Evolutionary conservation across 495 filamentous ascomycete genomes (phyloP).

Genomic region (Penicillium dipodomyicola): DNA sequence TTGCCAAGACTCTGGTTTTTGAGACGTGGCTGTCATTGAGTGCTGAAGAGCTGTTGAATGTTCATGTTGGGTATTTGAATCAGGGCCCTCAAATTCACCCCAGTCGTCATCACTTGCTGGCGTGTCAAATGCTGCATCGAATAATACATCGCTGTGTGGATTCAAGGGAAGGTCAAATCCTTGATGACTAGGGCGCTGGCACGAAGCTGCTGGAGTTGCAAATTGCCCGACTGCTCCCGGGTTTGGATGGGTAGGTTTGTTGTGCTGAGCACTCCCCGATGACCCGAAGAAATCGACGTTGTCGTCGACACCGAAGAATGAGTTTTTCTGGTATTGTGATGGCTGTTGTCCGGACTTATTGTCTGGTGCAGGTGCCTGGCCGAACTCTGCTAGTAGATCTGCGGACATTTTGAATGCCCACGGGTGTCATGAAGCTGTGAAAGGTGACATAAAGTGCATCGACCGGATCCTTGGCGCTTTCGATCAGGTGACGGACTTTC

Average conservation of each 20-base stretch:
- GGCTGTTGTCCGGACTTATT: slow-evolving; percentile 16
- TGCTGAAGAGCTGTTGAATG: slow-evolving; percentile 10
- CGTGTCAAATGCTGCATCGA: slow-evolving; percentile 45
- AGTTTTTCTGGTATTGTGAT: slow-evolving; percentile 14
- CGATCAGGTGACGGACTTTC: no score
- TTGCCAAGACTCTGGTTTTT: background rate
- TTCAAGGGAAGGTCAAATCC: slow-evolving; percentile 23
- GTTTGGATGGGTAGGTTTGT: background rate
- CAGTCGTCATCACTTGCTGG: slow-evolving; percentile 55
- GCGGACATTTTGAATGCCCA: slow-evolving; percentile 60
- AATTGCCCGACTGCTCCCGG: slow-evolving; percentile 8
- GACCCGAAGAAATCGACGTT: slow-evolving; percentile 21
- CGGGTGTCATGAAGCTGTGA: slow-evolving; percentile 10
- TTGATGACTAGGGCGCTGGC: slow-evolving; percentile 14
- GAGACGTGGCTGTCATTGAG: slow-evolving; percentile 1
- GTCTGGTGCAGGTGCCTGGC: slow-evolving; percentile 30
- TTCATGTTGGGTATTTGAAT: slow-evolving; percentile 54
- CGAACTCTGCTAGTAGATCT: slow-evolving; percentile 72
- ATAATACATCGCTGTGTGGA: slow-evolving; percentile 39
- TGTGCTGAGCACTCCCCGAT: slow-evolving; percentile 6
- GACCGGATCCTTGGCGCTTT: no score
- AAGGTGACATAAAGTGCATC: background rate
- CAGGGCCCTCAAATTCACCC: slow-evolving; percentile 70
- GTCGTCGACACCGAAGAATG: slow-evolving; percentile 31
- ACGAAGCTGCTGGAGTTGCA: slow-evolving; percentile 4